Conservation (phyloP, 768 basidiomycete species). For the Tephrocybe sp. region DNA sequence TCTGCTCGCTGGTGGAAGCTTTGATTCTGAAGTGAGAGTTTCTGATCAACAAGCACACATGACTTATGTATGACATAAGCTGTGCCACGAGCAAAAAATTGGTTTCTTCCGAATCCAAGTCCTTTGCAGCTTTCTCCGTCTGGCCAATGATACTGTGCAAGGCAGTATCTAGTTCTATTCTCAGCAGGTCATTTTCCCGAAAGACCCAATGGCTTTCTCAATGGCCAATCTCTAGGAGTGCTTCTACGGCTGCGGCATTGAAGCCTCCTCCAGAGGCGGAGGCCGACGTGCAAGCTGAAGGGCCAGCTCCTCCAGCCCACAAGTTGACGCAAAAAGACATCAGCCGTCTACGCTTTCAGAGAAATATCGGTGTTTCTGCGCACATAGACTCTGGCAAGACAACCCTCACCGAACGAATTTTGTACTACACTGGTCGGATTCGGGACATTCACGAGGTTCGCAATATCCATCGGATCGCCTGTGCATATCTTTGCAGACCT, state of each 20-base stretch:
- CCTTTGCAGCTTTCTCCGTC: too few relatives aligned
- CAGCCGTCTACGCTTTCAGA: slow-evolving; percentile 64
- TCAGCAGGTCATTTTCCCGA: slow-evolving; percentile 7
- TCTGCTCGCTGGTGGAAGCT: too few relatives aligned
- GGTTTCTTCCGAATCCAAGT: too few relatives aligned
- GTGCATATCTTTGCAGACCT: slow-evolving; percentile 13
- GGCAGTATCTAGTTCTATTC: slow-evolving; percentile 16
- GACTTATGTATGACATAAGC: too few relatives aligned
- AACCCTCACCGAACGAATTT: slow-evolving; percentile 91
- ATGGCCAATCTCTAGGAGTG: slow-evolving; percentile 26
- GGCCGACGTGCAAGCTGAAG: slow-evolving; percentile 14
- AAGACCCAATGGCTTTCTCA: slow-evolving; percentile 4
- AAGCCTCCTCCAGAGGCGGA: slow-evolving; percentile 23
- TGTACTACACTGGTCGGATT: slow-evolving; percentile 96
- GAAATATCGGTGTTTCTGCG: slow-evolving; percentile 95
- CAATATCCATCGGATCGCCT: slow-evolving; percentile 19
- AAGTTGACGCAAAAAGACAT: slow-evolving; percentile 64
- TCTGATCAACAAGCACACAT: too few relatives aligned
- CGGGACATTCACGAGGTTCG: slow-evolving; percentile 93
- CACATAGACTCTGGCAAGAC: slow-evolving; percentile 99
- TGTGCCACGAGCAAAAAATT: too few relatives aligned
- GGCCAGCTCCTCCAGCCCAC: slow-evolving; percentile 36
- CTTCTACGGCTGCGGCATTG: slow-evolving; percentile 44
- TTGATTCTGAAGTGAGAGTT: too few relatives aligned
- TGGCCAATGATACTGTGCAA: slow-evolving; percentile 21